phyloP scores from a whole-genome alignment of 2,329 filamentous ascomycete species.

The Pyricularia pennisetigena region DNA sequence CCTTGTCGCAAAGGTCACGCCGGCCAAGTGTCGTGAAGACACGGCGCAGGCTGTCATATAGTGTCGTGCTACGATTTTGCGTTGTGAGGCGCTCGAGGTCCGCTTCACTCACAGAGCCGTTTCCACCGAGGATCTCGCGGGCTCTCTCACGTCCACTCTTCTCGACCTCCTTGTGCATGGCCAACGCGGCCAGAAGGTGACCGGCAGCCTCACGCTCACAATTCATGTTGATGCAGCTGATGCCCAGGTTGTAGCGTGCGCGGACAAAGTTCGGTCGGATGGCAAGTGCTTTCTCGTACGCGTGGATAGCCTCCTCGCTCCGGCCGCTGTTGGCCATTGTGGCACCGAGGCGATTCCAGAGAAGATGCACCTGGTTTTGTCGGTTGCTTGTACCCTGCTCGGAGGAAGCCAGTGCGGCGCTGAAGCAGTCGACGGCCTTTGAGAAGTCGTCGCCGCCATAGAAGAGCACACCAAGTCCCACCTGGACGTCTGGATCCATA shows the following conservation, averaged over 20 bases:
- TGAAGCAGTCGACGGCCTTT: slow-evolving; percentile 98
- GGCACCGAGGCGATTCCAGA: slow-evolving; percentile 95
- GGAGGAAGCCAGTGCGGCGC: slow-evolving; percentile 75
- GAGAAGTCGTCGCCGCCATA: slow-evolving; percentile 97
- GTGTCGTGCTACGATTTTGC: slow-evolving; percentile 92
- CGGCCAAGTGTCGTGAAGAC: slow-evolving; percentile 97
- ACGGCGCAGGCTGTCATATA: slow-evolving; percentile 86
- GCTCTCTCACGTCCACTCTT: slow-evolving; percentile 75
- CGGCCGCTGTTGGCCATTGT: slow-evolving; percentile 92
- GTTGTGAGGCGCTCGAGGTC: slow-evolving; percentile 80
- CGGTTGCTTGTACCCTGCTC: slow-evolving; percentile 79
- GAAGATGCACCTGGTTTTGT: slow-evolving; percentile 76
- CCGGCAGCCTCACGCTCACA: slow-evolving; percentile 89
- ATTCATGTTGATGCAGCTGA: slow-evolving; percentile 94
- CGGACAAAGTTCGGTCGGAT: slow-evolving; percentile 94
- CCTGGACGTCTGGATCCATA: slow-evolving; percentile 98
- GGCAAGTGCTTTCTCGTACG: slow-evolving; percentile 85
- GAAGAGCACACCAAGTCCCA: slow-evolving; percentile 91
- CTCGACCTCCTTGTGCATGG: slow-evolving; percentile 93
- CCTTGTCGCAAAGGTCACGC: slow-evolving; percentile 77
- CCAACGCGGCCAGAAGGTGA: slow-evolving; percentile 82
- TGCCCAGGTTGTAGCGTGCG: slow-evolving; percentile 91
- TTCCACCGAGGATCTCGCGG: slow-evolving; percentile 64
- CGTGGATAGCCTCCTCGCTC: slow-evolving; percentile 90
- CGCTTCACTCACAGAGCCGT: slow-evolving; percentile 46